Conservation (phyloP, 1,284 basidiomycete species). For the Hypsizygus ulmarius region DNA sequence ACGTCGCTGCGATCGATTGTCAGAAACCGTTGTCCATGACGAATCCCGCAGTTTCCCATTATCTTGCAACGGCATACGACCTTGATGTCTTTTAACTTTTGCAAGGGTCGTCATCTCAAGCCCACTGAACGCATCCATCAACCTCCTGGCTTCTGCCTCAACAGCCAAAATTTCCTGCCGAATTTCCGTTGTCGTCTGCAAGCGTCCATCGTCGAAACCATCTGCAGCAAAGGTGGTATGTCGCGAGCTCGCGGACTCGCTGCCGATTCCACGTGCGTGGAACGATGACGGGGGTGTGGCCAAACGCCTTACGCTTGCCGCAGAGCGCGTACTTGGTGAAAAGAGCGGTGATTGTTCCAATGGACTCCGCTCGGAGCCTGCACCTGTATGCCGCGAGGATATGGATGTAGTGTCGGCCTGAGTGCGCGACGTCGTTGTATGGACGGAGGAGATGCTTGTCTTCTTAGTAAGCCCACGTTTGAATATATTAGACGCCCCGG, state of each 20-base stretch:
- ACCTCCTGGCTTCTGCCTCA: constrained; percentile 62
- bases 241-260: constrained; percentile 34
- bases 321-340: constrained; percentile 29
- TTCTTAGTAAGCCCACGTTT: constrained; percentile 45
- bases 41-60: constrained; percentile 27
- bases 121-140: constrained; percentile 75
- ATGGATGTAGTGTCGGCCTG: constrained; percentile 42
- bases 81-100: constrained; percentile 43
- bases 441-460: constrained; percentile 48
- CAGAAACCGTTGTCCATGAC: constrained; percentile 34
- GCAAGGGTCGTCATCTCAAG: constrained; percentile 67
- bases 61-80: constrained; percentile 27
- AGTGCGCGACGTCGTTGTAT: constrained; percentile 38
- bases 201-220: constrained; percentile 49
- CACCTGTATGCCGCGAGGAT: constrained; percentile 35
- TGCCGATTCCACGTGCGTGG: constrained; percentile 35
- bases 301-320: constrained; percentile 41
- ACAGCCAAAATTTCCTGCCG: constrained; percentile 61
- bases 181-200: constrained; percentile 59
- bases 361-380: constrained; percentile 27
- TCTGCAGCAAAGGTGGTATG: constrained; percentile 32
- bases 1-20: constrained; percentile 31
- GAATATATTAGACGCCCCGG: constrained; percentile 43
- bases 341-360: constrained; percentile 23
- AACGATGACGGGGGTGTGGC: constrained; percentile 57